Percentiles rank a stretch among this genome's conserved stretches.
Evolutionary conservation across 2,329 filamentous ascomycete species (phyloP).

Genomic region (Calonectria naviculata): DNA sequence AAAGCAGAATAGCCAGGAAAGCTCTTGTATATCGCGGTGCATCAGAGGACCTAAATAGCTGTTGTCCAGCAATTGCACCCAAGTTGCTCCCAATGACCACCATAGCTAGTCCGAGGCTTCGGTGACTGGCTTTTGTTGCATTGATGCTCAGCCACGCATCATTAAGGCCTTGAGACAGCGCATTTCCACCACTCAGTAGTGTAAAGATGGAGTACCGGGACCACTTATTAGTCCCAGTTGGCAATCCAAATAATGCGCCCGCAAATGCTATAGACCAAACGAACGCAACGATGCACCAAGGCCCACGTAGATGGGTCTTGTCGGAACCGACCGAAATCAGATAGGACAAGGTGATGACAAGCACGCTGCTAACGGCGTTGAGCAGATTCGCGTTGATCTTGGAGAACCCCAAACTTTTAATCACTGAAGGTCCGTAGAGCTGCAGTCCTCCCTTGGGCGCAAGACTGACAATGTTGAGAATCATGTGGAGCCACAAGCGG

Average conservation of each 20-base stretch:
- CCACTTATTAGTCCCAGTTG: slow-evolving; percentile 24
- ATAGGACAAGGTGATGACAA: slow-evolving; percentile 30
- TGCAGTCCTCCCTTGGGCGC: slow-evolving; percentile 40
- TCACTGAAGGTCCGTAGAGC: slow-evolving; percentile 36
- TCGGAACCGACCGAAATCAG: slow-evolving; percentile 31
- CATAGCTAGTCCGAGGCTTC: slow-evolving; percentile 35
- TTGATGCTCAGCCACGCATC: slow-evolving; percentile 40
- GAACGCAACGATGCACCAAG: slow-evolving; percentile 32
- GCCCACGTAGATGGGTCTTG: slow-evolving; percentile 30
- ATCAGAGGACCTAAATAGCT: slow-evolving; percentile 35
- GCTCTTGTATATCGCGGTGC: slow-evolving; percentile 29
- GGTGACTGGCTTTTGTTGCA: slow-evolving; percentile 17
- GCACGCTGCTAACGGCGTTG: slow-evolving; percentile 32
- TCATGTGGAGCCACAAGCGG: slow-evolving; percentile 32
- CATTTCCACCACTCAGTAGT: slow-evolving; percentile 34
- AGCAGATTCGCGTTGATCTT: slow-evolving; percentile 37
- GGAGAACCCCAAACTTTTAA: slow-evolving; percentile 35
- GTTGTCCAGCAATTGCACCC: slow-evolving; percentile 34
- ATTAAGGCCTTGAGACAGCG: slow-evolving; percentile 33
- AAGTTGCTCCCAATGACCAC: slow-evolving; percentile 40
- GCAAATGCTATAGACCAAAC: slow-evolving; percentile 36
- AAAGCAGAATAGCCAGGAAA: slow-evolving; percentile 31
- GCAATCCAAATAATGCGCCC: slow-evolving; percentile 23
- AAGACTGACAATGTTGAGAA: slow-evolving; percentile 33
- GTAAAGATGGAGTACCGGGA: slow-evolving; percentile 30